Conservation (phyloP, 129 eudicot species). For the Pittosporum tobira region DNA sequence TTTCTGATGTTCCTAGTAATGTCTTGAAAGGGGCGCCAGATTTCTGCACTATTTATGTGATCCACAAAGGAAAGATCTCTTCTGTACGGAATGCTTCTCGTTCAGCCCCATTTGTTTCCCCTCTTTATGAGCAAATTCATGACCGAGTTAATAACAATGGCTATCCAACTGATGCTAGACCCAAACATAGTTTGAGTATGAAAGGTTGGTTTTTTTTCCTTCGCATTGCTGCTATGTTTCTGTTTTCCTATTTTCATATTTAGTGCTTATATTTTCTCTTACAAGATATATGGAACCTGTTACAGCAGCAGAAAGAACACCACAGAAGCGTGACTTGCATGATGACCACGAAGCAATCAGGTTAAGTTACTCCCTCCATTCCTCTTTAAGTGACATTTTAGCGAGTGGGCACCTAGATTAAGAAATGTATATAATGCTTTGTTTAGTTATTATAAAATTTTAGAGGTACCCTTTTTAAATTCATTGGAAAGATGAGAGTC, state of each 20-base stretch:
- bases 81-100: conserved; percentile 51
- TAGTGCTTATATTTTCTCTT: not conserved
- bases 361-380: too few relatives aligned
- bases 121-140: conserved; percentile 30
- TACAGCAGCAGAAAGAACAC: conserved; percentile 18
- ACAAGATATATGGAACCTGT: conserved; percentile 2
- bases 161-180: conserved; percentile 19
- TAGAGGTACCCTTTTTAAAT: too few relatives aligned
- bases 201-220: conserved; percentile 20
- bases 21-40: conserved; percentile 57
- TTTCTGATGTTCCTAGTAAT: conserved; percentile 40
- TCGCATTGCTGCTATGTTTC: not conserved
- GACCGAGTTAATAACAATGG: conserved; percentile 13
- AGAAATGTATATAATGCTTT: too few relatives aligned
- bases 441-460: too few relatives aligned
- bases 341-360: conserved; percentile 14
- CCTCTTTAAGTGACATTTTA: too few relatives aligned
- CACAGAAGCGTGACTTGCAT: conserved; percentile 10
- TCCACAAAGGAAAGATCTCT: conserved; percentile 67
- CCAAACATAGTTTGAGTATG: conserved; percentile 24
- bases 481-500: too few relatives aligned
- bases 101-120: conserved; percentile 48
- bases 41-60: conserved; percentile 73
- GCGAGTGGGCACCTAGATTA: too few relatives aligned
- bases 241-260: not conserved